A percentile compares a stretch with the other conserved stretches of the same genome.
Conservation (phyloP, 768 basidiomycete genomes). For the Leccinellum albellum region DNA sequence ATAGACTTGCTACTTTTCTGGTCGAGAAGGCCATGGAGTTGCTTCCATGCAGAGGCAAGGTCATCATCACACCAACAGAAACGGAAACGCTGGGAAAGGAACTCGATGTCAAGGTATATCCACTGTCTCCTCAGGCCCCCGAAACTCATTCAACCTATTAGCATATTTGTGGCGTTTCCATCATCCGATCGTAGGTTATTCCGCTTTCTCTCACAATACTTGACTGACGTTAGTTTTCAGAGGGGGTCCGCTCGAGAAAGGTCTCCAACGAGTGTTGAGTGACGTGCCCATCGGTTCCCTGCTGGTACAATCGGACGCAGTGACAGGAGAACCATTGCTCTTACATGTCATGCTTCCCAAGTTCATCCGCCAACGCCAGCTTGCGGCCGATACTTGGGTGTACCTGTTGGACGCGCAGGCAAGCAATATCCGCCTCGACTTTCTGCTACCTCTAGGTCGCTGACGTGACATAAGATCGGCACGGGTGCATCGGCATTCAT, state of each 20-base stretch:
- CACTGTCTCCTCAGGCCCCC: not conserved
- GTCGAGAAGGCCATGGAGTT: conserved; percentile 81
- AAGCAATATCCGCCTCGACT: not conserved
- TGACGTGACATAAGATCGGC: conserved; percentile 60
- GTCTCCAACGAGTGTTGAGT: conserved; percentile 82
- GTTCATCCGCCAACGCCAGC: conserved; percentile 60
- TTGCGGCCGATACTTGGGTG: conserved; percentile 71
- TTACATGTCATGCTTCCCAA: conserved; percentile 78
- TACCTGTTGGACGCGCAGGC: conserved; percentile 90
- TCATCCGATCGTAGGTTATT: conserved; percentile 74
- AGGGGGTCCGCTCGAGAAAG: conserved; percentile 87
- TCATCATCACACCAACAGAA: conserved; percentile 66
- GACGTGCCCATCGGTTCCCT: conserved; percentile 86
- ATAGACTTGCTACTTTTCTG: conserved; percentile 79
- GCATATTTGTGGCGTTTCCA: conserved; percentile 84
- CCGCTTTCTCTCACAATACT: not conserved
- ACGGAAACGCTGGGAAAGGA: conserved; percentile 55
- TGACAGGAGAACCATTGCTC: conserved; percentile 83
- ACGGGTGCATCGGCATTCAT: conserved; percentile 93
- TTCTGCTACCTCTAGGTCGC: not conserved
- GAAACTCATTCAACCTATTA: conserved; percentile 26
- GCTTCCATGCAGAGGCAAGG: conserved; percentile 65
- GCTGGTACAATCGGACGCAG: conserved; percentile 83
- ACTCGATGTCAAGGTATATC: conserved; percentile 54
- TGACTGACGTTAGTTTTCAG: conserved; percentile 35